Conservation (phyloP, 1,139 yeast genomes). For the Taphrina communis region DNA sequence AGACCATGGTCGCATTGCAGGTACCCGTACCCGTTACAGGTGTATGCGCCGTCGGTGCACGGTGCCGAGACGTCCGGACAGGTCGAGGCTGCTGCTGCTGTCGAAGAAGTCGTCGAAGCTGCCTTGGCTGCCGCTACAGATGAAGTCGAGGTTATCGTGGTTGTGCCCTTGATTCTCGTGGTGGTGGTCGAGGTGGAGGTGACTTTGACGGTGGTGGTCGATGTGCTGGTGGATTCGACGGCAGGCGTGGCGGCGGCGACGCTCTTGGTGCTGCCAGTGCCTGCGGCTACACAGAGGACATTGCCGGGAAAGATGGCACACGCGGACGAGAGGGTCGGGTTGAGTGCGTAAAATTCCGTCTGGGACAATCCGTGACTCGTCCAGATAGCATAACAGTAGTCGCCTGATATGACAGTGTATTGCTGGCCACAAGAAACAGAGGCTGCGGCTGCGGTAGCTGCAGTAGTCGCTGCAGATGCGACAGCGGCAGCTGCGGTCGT, state of each 20-base stretch:
- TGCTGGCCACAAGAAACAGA: constrained; percentile 5
- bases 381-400: constrained; percentile 31
- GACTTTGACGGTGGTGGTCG: constrained; percentile 46
- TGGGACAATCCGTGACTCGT: constrained; percentile 15
- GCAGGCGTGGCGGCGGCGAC: neutral
- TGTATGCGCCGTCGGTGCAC: constrained; percentile 59
- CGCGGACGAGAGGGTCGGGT: constrained; percentile 10
- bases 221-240: constrained; percentile 36
- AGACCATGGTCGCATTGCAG: constrained; percentile 62
- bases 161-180: constrained; percentile 36
- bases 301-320: constrained; percentile 24
- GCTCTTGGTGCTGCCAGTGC: constrained; percentile 11
- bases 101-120: constrained; percentile 38
- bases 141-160: constrained; percentile 29
- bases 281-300: constrained; percentile 31
- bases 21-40: constrained; percentile 60
- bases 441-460: constrained; percentile 30
- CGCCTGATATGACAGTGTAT: constrained; percentile 22
- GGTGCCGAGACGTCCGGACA: constrained; percentile 41
- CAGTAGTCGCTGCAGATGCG: constrained; percentile 20
- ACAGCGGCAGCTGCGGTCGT: constrained; percentile 28
- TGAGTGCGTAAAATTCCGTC: constrained; percentile 9
- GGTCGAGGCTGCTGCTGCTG: constrained; percentile 35
- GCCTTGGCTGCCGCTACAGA: constrained; percentile 35
- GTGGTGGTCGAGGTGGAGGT: constrained; percentile 43